Conservation (phyloP, 495 filamentous ascomycete genomes). For the Daldinia loculata region DNA sequence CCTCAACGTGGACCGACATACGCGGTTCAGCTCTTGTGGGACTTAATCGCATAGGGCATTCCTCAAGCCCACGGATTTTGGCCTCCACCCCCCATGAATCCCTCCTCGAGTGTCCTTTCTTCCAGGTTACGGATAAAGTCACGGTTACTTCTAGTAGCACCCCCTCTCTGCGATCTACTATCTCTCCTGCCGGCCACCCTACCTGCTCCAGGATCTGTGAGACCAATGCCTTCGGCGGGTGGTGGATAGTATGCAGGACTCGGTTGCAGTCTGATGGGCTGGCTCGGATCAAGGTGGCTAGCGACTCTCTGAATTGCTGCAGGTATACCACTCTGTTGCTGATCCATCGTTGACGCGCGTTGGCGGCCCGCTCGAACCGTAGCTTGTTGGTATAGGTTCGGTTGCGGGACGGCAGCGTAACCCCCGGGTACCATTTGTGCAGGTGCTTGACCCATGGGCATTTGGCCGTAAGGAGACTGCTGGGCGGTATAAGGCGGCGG, state of each 20-base stretch:
- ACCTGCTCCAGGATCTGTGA: slow-evolving; percentile 62
- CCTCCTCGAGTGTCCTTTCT: slow-evolving; percentile 91
- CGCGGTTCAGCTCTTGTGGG: slow-evolving; percentile 1
- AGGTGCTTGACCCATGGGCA: slow-evolving; percentile 72
- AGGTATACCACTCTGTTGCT: slow-evolving; percentile 89
- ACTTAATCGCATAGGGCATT: slow-evolving; percentile 10
- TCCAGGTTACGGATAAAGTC: slow-evolving; percentile 95
- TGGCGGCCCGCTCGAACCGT: slow-evolving; percentile 83
- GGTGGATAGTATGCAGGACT: slow-evolving; percentile 98
- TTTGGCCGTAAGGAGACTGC: slow-evolving; percentile 74
- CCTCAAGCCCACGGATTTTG: slow-evolving; percentile 63
- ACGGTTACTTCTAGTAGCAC: slow-evolving; percentile 66
- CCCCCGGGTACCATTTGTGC: slow-evolving; percentile 74
- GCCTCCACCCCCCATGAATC: slow-evolving; percentile 60
- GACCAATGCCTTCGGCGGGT: slow-evolving; percentile 80
- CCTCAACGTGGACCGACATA: slow-evolving; percentile 10
- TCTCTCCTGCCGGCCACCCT: slow-evolving; percentile 76
- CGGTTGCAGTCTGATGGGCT: slow-evolving; percentile 92
- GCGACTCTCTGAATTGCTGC: slow-evolving; percentile 94
- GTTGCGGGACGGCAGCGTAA: slow-evolving; percentile 64
- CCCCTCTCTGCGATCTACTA: slow-evolving; percentile 72
- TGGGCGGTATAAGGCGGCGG: slow-evolving; percentile 88
- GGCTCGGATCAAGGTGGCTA: slow-evolving; percentile 93
- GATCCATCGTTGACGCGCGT: slow-evolving; percentile 94
- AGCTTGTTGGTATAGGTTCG: slow-evolving; percentile 86